Evolutionary conservation across 805 yeast genomes (phyloP), one percentile per base, ranked within the genome.

Genomic region (Candida nonsorbophila): DNA sequence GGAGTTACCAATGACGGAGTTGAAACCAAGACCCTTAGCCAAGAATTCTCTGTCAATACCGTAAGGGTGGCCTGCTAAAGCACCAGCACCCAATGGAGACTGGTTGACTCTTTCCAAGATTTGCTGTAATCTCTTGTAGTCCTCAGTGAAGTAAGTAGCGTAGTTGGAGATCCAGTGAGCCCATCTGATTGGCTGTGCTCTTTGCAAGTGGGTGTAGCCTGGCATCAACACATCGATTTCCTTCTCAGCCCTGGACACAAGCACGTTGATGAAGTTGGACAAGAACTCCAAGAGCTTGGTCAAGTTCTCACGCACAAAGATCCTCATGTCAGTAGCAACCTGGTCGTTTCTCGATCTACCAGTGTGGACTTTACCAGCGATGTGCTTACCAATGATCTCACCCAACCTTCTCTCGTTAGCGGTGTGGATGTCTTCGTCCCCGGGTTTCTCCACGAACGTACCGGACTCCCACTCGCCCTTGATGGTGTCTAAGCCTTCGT

Each of bases 101-200:
- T 72, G 77, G 54, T 94, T 92, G 33, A 86, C 77, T 58, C 98
- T 79, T 33, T 66, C 79, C 41, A 81, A 72, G 31, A 92, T 70
- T 60, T 94, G 92, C 40, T 72, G 62, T 44, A 92, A 70, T 54
- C 98, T 76, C 54, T 84, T 77, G 62, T 82, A 78, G 55, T 92
- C 99, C 51, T 87, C 87, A 7, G 88, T 75, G 58, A 92, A 81
- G 53, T 88, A 92, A 2, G 98, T 90, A 21, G 96, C 97, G 51
- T 92, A 90, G 54, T 86, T 79, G 43, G 90, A 77, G 42, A 92
- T 69, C 96, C 97, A 90, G 56, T 92, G 99, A 1, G 97, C 71
- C 99, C 99, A 92, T 63, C 99, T 77, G 51, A 92, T 92, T n/a
- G 99, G 99, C 62, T 88, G 99, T 2, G 97, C 97, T 56, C 95